Evolutionary conservation across 78 protist species (phyloP), one percentile per base, ranked within the genome.

Genomic region (Isochrysis galbana): DNA sequence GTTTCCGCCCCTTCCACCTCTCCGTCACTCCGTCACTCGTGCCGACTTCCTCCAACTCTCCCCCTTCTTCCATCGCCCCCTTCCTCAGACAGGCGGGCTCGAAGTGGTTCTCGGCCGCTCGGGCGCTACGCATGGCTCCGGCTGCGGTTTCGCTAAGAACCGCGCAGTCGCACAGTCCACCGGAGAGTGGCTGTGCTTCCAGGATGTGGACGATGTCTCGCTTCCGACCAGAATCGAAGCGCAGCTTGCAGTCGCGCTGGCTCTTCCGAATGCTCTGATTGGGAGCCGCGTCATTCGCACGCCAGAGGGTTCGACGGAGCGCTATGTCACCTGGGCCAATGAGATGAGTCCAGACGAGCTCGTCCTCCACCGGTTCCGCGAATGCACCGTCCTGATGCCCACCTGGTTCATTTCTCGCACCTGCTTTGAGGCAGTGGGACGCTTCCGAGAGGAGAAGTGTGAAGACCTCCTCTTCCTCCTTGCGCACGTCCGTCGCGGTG

Each of bases 401-500:
- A 47, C 70, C 14, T 84, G 89, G 89, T 47, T 46, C 89, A 10
- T 84, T 29, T 7, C 55, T 4, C 89, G 69, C 70, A 25, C 21
- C 21, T 41, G 21, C 45, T 34, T 47, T 10, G 70, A 32, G 29
- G 29, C 14, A 5, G 29, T 4, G 46, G 70, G 70, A 39, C 46
- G 70, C 44, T 34, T 47, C 70, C 70, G 70, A 55, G 69, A 46
- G 69, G 89, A 34, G 21, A 2, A 5, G 34, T 44, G 45, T 42
- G 89, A 84, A 69, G 89, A 84, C 70, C 89, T 84, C 21, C 41
- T 45, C 89, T 84, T 84, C 89, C 29, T 84, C 0, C 67, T 34
- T n/a, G 45, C 5, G 70, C 89, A 84, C 89, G 45, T 84, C 36
- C 21, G 21, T 1, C 88, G 48, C 39, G 88, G 88, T 39, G 88